Evolutionary conservation across 192 early-diverging fungal species (phyloP).

Genomic region (Phycomyces nitens): DNA sequence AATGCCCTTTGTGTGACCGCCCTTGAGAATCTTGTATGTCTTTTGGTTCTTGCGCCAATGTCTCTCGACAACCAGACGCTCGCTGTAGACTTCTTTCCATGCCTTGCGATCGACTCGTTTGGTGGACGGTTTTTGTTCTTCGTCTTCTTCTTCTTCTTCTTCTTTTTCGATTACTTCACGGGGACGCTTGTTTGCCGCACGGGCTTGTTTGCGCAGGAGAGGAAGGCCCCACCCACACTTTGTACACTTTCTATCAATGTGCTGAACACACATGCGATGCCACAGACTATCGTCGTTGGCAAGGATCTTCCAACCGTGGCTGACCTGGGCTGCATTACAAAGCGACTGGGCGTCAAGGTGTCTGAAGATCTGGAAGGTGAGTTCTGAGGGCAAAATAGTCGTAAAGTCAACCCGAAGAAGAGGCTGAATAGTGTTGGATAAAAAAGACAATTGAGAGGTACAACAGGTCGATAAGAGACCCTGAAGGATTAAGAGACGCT

Average conservation of each 20-base stretch:
- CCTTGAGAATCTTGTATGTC: constrained; percentile 44
- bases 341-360: constrained; percentile 90
- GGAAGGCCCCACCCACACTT: constrained; percentile 98
- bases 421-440: constrained; percentile 63
- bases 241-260: constrained; percentile 92
- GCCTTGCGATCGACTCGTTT: constrained; percentile 44
- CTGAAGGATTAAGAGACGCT: constrained; percentile 65
- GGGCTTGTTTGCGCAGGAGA: constrained; percentile 46
- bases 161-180: no score
- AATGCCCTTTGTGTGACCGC: constrained; percentile 79
- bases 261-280: constrained; percentile 97
- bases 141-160: no score
- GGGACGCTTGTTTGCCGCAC: constrained; percentile 31
- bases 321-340: constrained; percentile 89
- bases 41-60: constrained; percentile 88
- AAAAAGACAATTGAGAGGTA: constrained; percentile 81
- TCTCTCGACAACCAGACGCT: constrained; percentile 82
- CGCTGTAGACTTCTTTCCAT: constrained; percentile 94
- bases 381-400: constrained; percentile 68
- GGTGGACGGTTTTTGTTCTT: background rate
- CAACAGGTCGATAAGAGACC: constrained; percentile 79
- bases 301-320: constrained; percentile 71
- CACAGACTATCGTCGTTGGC: constrained; percentile 93
- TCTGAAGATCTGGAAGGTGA: constrained; percentile 77
- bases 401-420: constrained; percentile 85